Percentiles rank a stretch among this genome's conserved stretches.
Evolutionary conservation across 78 protist species (phyloP).

Genomic region (Creolimax fragrantissima): DNA sequence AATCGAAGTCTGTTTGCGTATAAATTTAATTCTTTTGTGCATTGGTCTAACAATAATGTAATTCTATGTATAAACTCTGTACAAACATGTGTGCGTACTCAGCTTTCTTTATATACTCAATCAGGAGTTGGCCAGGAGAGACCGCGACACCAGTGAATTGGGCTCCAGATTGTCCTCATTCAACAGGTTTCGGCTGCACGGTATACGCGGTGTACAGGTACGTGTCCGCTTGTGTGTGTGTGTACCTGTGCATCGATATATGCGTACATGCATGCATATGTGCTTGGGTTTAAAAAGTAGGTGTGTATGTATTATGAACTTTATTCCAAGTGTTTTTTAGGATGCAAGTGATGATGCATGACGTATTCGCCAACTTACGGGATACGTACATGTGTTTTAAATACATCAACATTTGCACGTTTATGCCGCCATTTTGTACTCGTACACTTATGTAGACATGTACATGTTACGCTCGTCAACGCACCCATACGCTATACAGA

Average conservation of each 20-base stretch:
- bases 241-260: background rate
- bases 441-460: background rate
- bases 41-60: no score
- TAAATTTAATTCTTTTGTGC: no score
- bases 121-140: background rate
- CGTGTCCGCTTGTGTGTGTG: background rate
- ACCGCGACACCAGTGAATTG: background rate
- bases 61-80: no score
- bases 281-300: no score
- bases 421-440: no score
- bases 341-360: no score
- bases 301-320: no score
- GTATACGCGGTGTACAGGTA: background rate
- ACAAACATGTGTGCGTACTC: no score
- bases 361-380: no score
- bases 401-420: background rate
- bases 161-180: background rate
- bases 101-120: no score
- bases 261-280: background rate
- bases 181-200: background rate
- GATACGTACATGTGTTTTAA: background rate
- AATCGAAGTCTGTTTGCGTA: no score
- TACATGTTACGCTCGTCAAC: background rate
- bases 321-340: no score
- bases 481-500: background rate